Conservation (phyloP, 2,329 filamentous ascomycete species). For the Alternaria triticimaculans region DNA sequence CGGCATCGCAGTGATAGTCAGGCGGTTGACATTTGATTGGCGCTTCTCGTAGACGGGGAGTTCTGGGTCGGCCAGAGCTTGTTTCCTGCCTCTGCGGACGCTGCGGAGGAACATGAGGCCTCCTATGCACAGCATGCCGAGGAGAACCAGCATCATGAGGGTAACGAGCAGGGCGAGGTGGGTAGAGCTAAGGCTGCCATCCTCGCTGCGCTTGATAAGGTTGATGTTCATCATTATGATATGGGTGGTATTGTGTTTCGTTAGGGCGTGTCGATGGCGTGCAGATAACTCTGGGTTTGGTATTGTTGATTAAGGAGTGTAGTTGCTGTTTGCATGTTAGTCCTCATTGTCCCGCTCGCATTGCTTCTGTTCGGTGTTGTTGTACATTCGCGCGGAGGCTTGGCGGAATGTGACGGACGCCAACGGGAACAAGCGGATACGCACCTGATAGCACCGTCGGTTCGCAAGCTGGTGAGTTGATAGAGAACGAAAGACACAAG, state of each 20-base stretch:
- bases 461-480: conserved; percentile 11
- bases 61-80: conserved; percentile 55
- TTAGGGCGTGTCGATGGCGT: conserved; percentile 32
- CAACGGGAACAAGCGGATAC: conserved; percentile 26
- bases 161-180: conserved; percentile 80
- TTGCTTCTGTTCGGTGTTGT: conserved; percentile 20
- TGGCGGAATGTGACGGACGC: conserved; percentile 25
- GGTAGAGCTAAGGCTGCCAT: conserved; percentile 61
- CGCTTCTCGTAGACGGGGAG: conserved; percentile 73
- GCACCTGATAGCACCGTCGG: conserved; percentile 35
- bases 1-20: conserved; percentile 59
- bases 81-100: conserved; percentile 57
- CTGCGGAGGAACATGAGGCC: conserved; percentile 76
- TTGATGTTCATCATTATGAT: conserved; percentile 52
- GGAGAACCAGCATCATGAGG: conserved; percentile 77
- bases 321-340: conserved; percentile 36
- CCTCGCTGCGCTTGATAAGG: conserved; percentile 57
- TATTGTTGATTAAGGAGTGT: conserved; percentile 36
- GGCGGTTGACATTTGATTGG: conserved; percentile 61
- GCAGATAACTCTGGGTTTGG: conserved; percentile 16
- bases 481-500: conserved; percentile 31
- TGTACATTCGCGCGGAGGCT: conserved; percentile 7
- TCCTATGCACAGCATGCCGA: conserved; percentile 72
- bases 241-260: conserved; percentile 21
- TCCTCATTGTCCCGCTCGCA: conserved; percentile 1